Percentiles rank a stretch among this genome's conserved stretches.
phyloP scores from a whole-genome alignment of 2,329 filamentous ascomycete genomes.

The Exophiala oligosperma region DNA sequence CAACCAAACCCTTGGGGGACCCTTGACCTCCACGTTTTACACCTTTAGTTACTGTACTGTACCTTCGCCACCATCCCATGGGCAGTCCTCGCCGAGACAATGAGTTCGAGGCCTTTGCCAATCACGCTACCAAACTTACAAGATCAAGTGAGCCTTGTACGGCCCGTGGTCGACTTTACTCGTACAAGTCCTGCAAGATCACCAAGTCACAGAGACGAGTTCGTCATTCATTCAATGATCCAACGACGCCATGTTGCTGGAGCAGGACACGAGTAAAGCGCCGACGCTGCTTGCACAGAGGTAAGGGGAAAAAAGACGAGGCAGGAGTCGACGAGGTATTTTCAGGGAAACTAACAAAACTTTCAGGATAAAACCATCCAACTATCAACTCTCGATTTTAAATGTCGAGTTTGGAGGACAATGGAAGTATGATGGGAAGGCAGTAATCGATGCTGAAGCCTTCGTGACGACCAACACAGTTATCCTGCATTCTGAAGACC shows the following conservation, averaged over 20 bases:
- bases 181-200: no score
- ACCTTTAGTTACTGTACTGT: no score
- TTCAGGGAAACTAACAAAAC: neutral
- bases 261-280: neutral
- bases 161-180: no score
- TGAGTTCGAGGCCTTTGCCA: no score
- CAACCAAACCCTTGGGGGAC: no score
- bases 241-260: slow-evolving; percentile 1
- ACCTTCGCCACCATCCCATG: no score
- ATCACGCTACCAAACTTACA: no score
- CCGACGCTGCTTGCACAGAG: neutral
- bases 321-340: neutral
- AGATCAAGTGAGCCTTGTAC: no score
- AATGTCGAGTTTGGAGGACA: slow-evolving; percentile 7
- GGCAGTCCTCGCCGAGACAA: no score
- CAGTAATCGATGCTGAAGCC: slow-evolving; percentile 1
- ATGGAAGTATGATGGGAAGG: slow-evolving; percentile 1
- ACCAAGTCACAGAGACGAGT: neutral
- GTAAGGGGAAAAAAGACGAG: neutral
- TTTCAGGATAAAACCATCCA: slow-evolving; percentile 2
- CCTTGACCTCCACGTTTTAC: no score
- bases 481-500: neutral
- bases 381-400: slow-evolving; percentile 5
- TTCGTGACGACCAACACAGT: neutral
- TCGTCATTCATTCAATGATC: neutral